phyloP scores from a whole-genome alignment of 1,284 basidiomycete genomes.

The Ganoderma lingzhi region DNA sequence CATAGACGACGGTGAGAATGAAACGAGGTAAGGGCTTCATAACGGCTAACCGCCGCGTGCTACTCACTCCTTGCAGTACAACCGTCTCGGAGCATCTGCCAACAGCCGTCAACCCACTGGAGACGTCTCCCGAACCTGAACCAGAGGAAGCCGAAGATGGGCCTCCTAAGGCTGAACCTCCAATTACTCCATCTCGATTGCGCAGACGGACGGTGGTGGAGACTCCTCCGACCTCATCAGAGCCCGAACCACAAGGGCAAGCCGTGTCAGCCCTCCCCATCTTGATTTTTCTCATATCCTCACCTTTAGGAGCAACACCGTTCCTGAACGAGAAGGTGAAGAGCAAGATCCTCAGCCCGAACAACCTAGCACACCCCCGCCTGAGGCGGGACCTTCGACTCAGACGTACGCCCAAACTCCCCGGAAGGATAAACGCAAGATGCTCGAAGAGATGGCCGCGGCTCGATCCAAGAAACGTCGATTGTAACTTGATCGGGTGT shows the following conservation, averaged over 20 bases:
- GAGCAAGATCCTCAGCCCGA: not conserved
- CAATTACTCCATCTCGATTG: slow-evolving; percentile 14
- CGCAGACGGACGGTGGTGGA: slow-evolving; percentile 16
- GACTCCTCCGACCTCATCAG: slow-evolving; percentile 9
- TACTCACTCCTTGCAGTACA: slow-evolving; percentile 11
- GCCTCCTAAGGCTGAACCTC: not conserved
- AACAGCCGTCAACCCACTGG: slow-evolving; percentile 8
- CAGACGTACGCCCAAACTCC: slow-evolving; percentile 44
- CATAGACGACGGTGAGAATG: slow-evolving; percentile 4
- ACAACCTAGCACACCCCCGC: not conserved
- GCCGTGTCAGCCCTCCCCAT: not conserved
- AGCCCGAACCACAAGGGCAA: not conserved
- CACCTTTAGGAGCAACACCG: not conserved
- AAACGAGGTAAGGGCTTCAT: not conserved
- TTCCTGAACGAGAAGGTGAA: not conserved
- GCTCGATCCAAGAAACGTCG: slow-evolving; percentile 30
- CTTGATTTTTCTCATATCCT: not conserved
- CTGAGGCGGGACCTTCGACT: slow-evolving; percentile 6
- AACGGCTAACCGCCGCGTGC: not conserved
- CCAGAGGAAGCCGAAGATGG: slow-evolving; percentile 1
- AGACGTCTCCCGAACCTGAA: slow-evolving; percentile 25
- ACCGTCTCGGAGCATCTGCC: slow-evolving; percentile 13
- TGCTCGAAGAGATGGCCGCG: slow-evolving; percentile 45
- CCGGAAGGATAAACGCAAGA: slow-evolving; percentile 46
- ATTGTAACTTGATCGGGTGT: not conserved